Evolutionary conservation across 1,284 basidiomycete genomes (phyloP).

Genomic region (Trametes polyzona): DNA sequence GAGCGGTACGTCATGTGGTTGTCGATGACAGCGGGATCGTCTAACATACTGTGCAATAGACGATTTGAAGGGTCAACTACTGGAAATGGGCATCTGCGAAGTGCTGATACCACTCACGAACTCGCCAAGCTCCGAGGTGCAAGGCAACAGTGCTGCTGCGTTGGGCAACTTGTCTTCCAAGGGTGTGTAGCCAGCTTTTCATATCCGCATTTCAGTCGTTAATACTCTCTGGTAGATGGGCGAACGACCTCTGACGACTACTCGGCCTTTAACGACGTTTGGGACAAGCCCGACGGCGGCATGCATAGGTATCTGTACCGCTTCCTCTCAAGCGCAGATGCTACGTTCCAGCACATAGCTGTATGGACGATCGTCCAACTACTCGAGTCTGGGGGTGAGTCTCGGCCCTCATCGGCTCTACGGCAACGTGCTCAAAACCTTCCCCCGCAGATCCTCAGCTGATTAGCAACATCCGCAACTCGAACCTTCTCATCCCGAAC

Average conservation of each 20-base stretch:
- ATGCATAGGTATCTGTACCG: conserved; percentile 95
- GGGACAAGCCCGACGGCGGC: conserved; percentile 97
- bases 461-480: conserved; percentile 86
- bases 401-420: neutral
- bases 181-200: conserved; percentile 51
- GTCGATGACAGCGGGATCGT: neutral
- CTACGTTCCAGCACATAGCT: conserved; percentile 99
- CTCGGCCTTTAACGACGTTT: conserved; percentile 96
- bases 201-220: neutral
- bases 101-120: conserved; percentile 97
- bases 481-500: conserved; percentile 79
- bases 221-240: conserved; percentile 66
- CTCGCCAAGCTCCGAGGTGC: conserved; percentile 96
- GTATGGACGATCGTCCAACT: conserved; percentile 99
- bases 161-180: conserved; percentile 97
- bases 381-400: conserved; percentile 87
- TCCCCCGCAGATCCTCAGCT: conserved; percentile 77
- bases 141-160: conserved; percentile 98
- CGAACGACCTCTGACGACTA: conserved; percentile 90
- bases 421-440: neutral
- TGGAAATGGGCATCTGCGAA: conserved; percentile 99
- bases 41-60: conserved; percentile 51
- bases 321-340: conserved; percentile 93
- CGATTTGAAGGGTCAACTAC: conserved; percentile 91
- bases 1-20: conserved; percentile 63